phyloP scores from a whole-genome alignment of 306 rosid genomes.

The Ziziphus jujuba region DNA sequence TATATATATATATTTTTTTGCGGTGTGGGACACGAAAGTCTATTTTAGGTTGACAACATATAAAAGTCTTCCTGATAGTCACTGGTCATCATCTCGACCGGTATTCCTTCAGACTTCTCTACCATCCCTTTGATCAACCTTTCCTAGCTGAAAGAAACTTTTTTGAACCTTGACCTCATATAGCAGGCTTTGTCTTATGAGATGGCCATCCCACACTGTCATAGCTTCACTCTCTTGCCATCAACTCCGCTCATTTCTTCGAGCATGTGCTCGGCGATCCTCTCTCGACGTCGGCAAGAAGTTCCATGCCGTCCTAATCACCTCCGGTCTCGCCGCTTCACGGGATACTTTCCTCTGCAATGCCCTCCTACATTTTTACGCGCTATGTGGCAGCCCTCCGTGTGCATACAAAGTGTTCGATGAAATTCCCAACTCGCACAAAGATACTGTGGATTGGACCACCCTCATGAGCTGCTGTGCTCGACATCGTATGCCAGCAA shows the following conservation, averaged over 20 bases:
- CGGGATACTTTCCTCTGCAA: conserved; percentile 59
- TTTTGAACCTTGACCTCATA: too few relatives aligned
- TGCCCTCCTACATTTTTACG: conserved; percentile 56
- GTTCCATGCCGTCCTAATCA: conserved; percentile 57
- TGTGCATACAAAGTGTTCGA: conserved; percentile 51
- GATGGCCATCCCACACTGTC: conserved; percentile 32
- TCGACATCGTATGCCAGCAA: conserved; percentile 29
- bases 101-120: too few relatives aligned
- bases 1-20: too few relatives aligned
- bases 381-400: neutral
- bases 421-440: conserved; percentile 59
- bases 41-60: too few relatives aligned
- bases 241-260: conserved; percentile 54
- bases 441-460: conserved; percentile 70
- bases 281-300: conserved; percentile 54
- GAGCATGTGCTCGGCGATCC: conserved; percentile 49
- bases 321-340: conserved; percentile 41
- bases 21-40: too few relatives aligned
- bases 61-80: too few relatives aligned
- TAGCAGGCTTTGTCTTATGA: conserved; percentile 32
- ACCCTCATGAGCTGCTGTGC: conserved; percentile 47
- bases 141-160: too few relatives aligned
- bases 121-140: too few relatives aligned
- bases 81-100: too few relatives aligned
- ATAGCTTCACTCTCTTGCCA: conserved; percentile 24